These are phyloP conservation scores for Naganishia onofrii DNA, from an alignment of 768 basidiomycete genomes.

Conservation along the genomic window DNA sequence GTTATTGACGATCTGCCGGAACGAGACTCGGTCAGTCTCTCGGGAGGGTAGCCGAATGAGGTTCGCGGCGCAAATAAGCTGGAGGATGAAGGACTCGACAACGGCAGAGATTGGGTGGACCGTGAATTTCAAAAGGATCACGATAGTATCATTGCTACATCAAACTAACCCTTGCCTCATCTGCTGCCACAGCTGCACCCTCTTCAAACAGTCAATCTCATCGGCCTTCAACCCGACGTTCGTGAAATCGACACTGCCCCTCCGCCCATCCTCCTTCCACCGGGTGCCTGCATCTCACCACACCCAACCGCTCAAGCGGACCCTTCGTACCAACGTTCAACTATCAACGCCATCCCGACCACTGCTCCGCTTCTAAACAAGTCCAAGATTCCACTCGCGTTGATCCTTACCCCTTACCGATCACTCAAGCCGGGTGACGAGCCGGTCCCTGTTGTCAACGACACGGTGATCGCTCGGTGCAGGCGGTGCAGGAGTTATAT, in stretches of 20 bases:
- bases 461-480: constrained; percentile 93
- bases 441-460: constrained; percentile 81
- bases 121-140: too few species aligned
- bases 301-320: constrained; percentile 79
- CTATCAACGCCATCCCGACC: constrained; percentile 88
- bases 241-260: constrained; percentile 74
- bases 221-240: constrained; percentile 89
- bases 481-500: constrained; percentile 94
- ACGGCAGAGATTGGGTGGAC: too few species aligned
- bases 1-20: too few species aligned
- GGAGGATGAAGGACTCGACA: too few species aligned
- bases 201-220: constrained; percentile 82
- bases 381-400: constrained; percentile 81
- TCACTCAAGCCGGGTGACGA: constrained; percentile 69
- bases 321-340: constrained; percentile 84
- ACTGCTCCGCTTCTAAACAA: constrained; percentile 82
- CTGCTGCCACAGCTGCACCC: constrained; percentile 56
- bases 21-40: too few species aligned
- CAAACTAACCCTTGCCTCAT: constrained; percentile 7
- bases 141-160: too few species aligned
- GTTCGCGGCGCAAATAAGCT: too few species aligned
- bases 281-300: constrained; percentile 59
- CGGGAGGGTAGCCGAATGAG: too few species aligned
- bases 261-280: constrained; percentile 84
- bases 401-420: constrained; percentile 87